Evolutionary conservation across 2,329 filamentous ascomycete species (phyloP), one percentile per base, ranked within the genome.

Genomic region (Fusarium phyllophilum): DNA sequence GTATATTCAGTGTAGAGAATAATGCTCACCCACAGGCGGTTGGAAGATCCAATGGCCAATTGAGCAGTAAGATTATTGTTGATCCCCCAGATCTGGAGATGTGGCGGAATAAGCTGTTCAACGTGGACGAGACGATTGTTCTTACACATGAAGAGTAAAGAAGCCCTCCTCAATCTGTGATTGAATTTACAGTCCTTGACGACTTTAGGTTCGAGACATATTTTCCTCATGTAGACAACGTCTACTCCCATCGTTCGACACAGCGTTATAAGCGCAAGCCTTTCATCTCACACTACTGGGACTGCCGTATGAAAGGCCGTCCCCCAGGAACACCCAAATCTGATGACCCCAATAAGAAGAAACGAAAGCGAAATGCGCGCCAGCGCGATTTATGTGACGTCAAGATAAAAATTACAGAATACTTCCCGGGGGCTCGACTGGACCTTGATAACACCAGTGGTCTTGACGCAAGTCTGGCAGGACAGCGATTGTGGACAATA

Each of bases 331-430:
- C 93, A 8, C 91, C 92, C 67, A 95, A 95, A 80, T 93, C 92
- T 2, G 90, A 93, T 52, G 93, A 95, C 76, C 93, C 93, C 0
- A 91, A 90, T 80, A 95, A 94, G 85, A 95, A 94, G 86, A 95
- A 94, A 82, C 88, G 93, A 42, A 95, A 94, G 82, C 90, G 93
- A 33, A 90, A 88, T 41, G 91, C 91, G n/a, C 87, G 93, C 46
- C 90, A 93, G 81, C 87, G 92, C 18, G 92, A 95, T 82, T 86
- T 95, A n/a, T 96, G 93, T 80, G 93, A 95, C 81, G 93, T 95
- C 73, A 95, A 95, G 83, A 94, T 95, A 81, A 95, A 95, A 81
- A 94, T 95, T 68, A 94, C 92, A 6, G 93, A 95, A 81, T 94
- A 93, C 82, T 92, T 92, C 61, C 89, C 91, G 15, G 89, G 87